Evolutionary conservation across 2,329 filamentous ascomycete genomes (phyloP).

Genomic region (Karstenula rhodostoma): DNA sequence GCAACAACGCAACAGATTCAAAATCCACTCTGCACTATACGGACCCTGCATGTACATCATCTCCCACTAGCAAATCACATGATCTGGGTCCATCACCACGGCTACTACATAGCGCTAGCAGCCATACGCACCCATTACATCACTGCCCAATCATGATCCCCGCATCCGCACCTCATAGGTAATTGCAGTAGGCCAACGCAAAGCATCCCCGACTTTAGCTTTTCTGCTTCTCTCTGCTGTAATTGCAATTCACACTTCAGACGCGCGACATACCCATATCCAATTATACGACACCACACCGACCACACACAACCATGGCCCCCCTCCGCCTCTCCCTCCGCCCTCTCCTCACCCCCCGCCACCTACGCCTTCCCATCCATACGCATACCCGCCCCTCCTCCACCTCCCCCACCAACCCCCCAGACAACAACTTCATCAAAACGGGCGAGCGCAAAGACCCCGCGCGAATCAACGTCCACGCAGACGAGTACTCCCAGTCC

Average conservation of each 20-base stretch:
- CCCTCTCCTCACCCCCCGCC: neutral
- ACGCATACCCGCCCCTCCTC: constrained; percentile 8
- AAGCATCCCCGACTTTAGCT: too few species aligned
- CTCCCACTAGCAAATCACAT: neutral
- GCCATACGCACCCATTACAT: constrained; percentile 3
- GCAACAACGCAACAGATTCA: neutral
- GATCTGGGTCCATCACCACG: neutral
- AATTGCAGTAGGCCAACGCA: too few species aligned
- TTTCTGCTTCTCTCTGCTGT: too few species aligned
- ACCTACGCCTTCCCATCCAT: neutral
- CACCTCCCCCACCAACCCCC: constrained; percentile 12
- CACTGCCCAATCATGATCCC: constrained; percentile 2
- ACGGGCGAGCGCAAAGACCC: constrained; percentile 19
- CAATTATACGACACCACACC: neutral
- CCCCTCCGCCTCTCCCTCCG: constrained; percentile 1
- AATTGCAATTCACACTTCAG: too few species aligned
- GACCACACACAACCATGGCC: constrained; percentile 1
- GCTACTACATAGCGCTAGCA: neutral
- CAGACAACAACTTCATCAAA: constrained; percentile 19
- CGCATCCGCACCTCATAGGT: too few species aligned
- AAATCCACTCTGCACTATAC: neutral
- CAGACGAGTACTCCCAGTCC: constrained; percentile 23
- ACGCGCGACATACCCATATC: neutral
- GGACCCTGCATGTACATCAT: neutral
- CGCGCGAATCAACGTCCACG: constrained; percentile 14